phyloP scores from a whole-genome alignment of 352 stramenopile genomes.

The Globisporangium heterothallicum region DNA sequence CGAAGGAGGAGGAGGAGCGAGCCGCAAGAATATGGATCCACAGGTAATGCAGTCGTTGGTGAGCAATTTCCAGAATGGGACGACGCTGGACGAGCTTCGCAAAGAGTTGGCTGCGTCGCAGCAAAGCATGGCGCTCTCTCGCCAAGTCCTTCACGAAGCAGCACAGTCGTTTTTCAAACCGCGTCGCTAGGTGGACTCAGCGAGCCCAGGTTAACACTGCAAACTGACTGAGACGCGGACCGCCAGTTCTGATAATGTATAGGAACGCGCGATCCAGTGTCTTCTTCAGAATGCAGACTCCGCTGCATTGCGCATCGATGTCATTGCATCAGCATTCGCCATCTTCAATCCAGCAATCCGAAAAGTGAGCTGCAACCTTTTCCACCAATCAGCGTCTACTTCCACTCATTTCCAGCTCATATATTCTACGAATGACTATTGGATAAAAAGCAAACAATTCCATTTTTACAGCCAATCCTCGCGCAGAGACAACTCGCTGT shows the following conservation, averaged over 20 bases:
- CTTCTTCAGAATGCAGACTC: no score
- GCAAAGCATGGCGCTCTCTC: conserved; percentile 60
- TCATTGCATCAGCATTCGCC: conserved; percentile 10
- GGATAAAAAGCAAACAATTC: neutral
- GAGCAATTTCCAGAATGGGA: conserved; percentile 70
- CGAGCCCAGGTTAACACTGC: no score
- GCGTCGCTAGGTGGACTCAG: conserved; percentile 8
- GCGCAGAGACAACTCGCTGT: neutral
- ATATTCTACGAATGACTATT: neutral
- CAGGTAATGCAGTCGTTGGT: conserved; percentile 61
- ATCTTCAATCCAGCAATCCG: no score
- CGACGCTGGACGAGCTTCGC: conserved; percentile 53
- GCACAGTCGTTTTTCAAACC: conserved; percentile 65
- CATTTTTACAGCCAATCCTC: neutral
- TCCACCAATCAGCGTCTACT: neutral
- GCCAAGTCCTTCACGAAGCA: conserved; percentile 59
- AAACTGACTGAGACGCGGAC: no score
- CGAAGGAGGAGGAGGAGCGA: conserved; percentile 14
- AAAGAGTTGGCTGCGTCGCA: conserved; percentile 60
- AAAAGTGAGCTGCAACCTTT: no score
- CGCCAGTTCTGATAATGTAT: conserved; percentile 6
- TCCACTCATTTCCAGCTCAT: neutral
- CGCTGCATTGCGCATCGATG: conserved; percentile 24
- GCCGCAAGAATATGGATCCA: conserved; percentile 40
- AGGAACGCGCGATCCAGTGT: no score